These are phyloP conservation scores for Verticillium dahliae DNA, from an alignment of 2,329 filamentous ascomycete species.

Conservation along the genomic window DNA sequence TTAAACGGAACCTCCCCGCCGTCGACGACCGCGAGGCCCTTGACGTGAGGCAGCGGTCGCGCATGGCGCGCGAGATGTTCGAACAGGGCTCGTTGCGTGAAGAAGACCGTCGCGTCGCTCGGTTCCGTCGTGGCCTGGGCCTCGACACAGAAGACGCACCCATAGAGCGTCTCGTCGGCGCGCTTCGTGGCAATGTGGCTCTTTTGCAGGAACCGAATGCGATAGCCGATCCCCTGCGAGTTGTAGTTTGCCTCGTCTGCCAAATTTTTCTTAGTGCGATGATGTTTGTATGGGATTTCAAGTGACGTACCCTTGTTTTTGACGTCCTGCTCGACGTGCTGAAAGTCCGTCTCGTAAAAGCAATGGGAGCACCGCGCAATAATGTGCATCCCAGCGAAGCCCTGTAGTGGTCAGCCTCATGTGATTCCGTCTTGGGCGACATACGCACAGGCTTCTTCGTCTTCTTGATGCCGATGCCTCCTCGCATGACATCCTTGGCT, in stretches of 20 bases:
- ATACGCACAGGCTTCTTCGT: conserved; percentile 39
- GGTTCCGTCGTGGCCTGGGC: conserved; percentile 42
- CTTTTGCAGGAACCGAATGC: conserved; percentile 50
- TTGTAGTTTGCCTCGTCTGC: background rate
- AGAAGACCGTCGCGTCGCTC: conserved; percentile 52
- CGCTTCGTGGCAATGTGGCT: conserved; percentile 43
- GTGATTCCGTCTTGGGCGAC: background rate
- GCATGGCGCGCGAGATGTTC: conserved; percentile 46
- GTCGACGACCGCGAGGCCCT: conserved; percentile 43
- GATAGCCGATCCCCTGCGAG: conserved; percentile 34
- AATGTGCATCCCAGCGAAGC: conserved; percentile 30
- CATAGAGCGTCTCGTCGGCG: conserved; percentile 47
- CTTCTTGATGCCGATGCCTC: conserved; percentile 42
- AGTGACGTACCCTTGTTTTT: conserved; percentile 36
- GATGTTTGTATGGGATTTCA: too few species aligned
- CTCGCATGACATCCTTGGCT: conserved; percentile 41
- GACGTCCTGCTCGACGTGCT: conserved; percentile 43
- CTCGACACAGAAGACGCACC: conserved; percentile 47
- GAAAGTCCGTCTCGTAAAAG: conserved; percentile 47
- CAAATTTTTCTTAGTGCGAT: too few species aligned
- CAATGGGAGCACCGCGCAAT: conserved; percentile 48
- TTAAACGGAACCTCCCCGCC: conserved; percentile 29
- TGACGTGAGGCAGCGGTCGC: conserved; percentile 42
- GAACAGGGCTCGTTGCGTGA: conserved; percentile 45
- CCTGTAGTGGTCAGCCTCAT: conserved; percentile 17